These are phyloP conservation scores for Diatrype stigma DNA, from an alignment of 2,329 filamentous ascomycete species.

Conservation along the genomic window DNA sequence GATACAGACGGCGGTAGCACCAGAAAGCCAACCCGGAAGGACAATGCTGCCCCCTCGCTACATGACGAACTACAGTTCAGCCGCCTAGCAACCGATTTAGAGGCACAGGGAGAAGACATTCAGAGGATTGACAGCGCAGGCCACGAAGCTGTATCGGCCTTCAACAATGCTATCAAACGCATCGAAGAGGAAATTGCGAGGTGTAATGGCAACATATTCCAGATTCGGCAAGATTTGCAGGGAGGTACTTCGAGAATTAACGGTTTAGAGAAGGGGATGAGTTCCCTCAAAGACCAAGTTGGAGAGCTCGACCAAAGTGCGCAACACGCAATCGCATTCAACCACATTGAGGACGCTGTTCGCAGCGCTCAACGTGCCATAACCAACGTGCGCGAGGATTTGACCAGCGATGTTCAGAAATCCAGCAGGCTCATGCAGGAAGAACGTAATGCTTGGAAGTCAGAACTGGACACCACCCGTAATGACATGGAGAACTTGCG, in stretches of 20 bases:
- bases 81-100: constrained; percentile 30
- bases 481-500: constrained; percentile 4
- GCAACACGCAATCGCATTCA: constrained; percentile 2
- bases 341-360: constrained; percentile 9
- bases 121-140: constrained; percentile 33
- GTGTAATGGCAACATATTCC: constrained; percentile 25
- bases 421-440: constrained; percentile 4
- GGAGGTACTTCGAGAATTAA: constrained; percentile 1
- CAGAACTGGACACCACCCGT: constrained; percentile 5
- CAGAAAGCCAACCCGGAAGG: neutral
- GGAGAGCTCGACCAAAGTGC: constrained; percentile 10
- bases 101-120: constrained; percentile 31
- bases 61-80: constrained; percentile 16
- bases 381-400: constrained; percentile 20
- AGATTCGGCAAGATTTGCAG: constrained; percentile 22
- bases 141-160: constrained; percentile 32
- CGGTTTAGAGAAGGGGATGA: constrained; percentile 21
- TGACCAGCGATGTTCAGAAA: constrained; percentile 8
- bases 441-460: constrained; percentile 5
- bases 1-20: neutral
- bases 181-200: constrained; percentile 31
- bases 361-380: constrained; percentile 10
- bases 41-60: constrained; percentile 4
- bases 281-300: constrained; percentile 22
- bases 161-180: constrained; percentile 30